Evolutionary conservation across 1,139 yeast species (phyloP), one percentile per base, ranked within the genome.

Genomic region (Arxiozyma bovina): DNA sequence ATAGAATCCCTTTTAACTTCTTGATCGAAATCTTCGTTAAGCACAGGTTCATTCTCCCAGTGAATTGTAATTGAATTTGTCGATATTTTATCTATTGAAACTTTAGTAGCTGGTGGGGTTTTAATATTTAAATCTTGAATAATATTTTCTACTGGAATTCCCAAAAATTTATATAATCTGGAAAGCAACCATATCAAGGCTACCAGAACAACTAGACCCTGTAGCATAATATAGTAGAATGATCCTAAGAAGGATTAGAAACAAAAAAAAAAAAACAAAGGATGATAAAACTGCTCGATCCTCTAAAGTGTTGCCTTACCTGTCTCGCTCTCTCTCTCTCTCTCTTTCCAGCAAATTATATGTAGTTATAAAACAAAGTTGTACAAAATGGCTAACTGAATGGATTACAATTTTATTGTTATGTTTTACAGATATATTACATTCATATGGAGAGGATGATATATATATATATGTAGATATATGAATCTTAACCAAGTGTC

Each of bases 81-180:
- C 0, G 83, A 74, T 47, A 83, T 76, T 56, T 75, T 74, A 60
- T 81, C 85, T 12, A 83, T 74, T 4, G 84, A 78, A 8, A 82
- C 74, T 53, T 75, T 72, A 0, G 85, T 83, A 6, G 82, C 73
- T 41, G 77, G 76, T 1, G 88, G 87, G 20, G 82, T 76, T 44
- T 76, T 77, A 34, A 83, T 76, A 51, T 80, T 78, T 50, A 83
- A 68, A 17, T 74, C 70, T 58, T 74, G 75, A 52, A 81, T 76
- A 34, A 82, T 73, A 41, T 74, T 72, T 12, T 75, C 75, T 25
- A 80, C 71, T 0, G 87, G 83, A 41, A 79, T 74, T 34, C 62
- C 56, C 42, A 68, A 48, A 54, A 65, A 65, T 52, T 57, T 63
- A 55, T 58, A 62, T 25, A 67, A 55, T 48, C 70, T 59, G 52